phyloP scores from a whole-genome alignment of 164 flowering plant genomes.

The Aristolochia californica region DNA sequence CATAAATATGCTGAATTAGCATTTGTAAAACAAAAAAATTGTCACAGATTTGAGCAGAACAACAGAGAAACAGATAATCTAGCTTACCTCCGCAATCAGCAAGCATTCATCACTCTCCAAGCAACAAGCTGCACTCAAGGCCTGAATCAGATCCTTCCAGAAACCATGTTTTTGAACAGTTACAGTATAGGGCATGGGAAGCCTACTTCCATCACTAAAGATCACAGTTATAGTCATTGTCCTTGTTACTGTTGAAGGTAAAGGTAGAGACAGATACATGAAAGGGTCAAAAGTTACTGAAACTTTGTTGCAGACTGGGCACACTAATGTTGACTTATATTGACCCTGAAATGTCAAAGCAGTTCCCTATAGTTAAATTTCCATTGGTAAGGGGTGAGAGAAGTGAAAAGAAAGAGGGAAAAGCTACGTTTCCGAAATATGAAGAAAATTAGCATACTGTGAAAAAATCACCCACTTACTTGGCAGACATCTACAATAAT shows the following conservation, averaged over 20 bases:
- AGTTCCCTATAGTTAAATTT: neutral
- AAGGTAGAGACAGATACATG: constrained; percentile 84
- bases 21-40: neutral
- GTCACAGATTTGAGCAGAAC: too few species aligned
- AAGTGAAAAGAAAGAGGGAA: neutral
- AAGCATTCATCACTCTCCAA: constrained; percentile 58
- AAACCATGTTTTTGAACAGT: constrained; percentile 56
- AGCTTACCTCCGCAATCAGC: constrained; percentile 74
- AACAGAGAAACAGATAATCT: constrained; percentile 1
- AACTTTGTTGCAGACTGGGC: constrained; percentile 79
- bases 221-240: constrained; percentile 70
- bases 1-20: neutral
- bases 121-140: constrained; percentile 63
- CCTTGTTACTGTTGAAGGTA: constrained; percentile 69
- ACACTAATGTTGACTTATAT: constrained; percentile 86
- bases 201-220: constrained; percentile 71
- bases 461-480: constrained; percentile 10
- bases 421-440: neutral
- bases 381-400: neutral
- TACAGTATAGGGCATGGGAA: constrained; percentile 84
- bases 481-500: constrained; percentile 91
- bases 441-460: neutral
- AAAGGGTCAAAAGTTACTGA: constrained; percentile 92
- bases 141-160: constrained; percentile 55
- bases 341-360: constrained; percentile 59